Percentiles rank a stretch among this genome's conserved stretches.
Conservation (phyloP, 2,329 filamentous ascomycete species). For the Ophiocordyceps camponoti-saundersi region DNA sequence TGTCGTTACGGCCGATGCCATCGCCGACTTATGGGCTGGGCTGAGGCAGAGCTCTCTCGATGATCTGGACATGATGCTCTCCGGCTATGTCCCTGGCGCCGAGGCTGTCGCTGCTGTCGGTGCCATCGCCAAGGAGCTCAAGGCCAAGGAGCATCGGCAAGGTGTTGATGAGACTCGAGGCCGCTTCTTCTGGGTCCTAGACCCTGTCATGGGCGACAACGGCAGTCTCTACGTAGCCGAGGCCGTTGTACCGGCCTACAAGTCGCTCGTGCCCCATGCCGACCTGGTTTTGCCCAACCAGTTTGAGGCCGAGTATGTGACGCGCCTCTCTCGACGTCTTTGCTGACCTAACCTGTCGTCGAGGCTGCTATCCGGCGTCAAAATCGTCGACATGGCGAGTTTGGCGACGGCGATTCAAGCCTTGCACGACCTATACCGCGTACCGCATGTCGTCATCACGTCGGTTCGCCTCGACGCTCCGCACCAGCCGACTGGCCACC, state of each 20-base stretch:
- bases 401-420: conserved; percentile 58
- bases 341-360: background rate
- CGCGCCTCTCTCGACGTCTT: background rate
- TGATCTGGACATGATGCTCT: conserved; percentile 85
- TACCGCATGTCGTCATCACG: conserved; percentile 87
- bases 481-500: conserved; percentile 29
- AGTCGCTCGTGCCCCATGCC: conserved; percentile 58
- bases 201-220: conserved; percentile 97
- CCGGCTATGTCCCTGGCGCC: conserved; percentile 84
- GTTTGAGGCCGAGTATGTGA: conserved; percentile 78
- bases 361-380: conserved; percentile 70
- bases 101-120: conserved; percentile 73
- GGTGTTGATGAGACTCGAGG: conserved; percentile 34
- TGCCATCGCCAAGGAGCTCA: conserved; percentile 65
- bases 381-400: conserved; percentile 58
- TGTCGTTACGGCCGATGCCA: conserved; percentile 64
- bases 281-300: conserved; percentile 93
- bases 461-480: conserved; percentile 55
- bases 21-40: conserved; percentile 69
- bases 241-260: conserved; percentile 84
- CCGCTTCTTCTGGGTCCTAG: conserved; percentile 89
- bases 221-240: conserved; percentile 80
- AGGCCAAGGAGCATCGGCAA: conserved; percentile 40
- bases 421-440: conserved; percentile 57
- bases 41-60: conserved; percentile 70